A percentile compares a stretch with the other conserved stretches of the same genome.
Evolutionary conservation across 164 flowering plant species (phyloP).

Genomic region (Dillenia turbinata): DNA sequence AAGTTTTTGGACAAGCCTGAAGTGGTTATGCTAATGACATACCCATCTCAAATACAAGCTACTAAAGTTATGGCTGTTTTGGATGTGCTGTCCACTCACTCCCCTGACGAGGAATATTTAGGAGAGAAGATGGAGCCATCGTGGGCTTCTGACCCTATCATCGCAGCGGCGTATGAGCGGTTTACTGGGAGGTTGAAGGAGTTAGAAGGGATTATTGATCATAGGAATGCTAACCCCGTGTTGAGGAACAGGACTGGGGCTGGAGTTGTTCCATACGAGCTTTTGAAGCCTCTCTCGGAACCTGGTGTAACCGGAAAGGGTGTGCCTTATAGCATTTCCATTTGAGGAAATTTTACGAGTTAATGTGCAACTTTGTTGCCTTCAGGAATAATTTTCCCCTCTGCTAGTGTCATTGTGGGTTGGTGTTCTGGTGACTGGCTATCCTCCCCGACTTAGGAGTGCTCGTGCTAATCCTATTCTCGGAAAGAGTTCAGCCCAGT

Average conservation of each 20-base stretch:
- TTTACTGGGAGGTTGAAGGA: conserved; percentile 19
- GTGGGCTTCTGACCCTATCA: conserved; percentile 17
- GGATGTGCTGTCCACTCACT: conserved; percentile 24
- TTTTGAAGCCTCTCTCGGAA: conserved; percentile 27
- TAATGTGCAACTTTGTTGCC: too few species aligned
- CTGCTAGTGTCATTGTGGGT: too few species aligned
- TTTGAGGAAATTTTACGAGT: not conserved
- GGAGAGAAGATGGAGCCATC: conserved; percentile 18
- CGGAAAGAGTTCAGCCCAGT: too few species aligned
- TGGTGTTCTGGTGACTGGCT: too few species aligned
- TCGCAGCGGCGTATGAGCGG: conserved; percentile 18
- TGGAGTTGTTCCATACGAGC: conserved; percentile 30
- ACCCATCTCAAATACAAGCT: conserved; percentile 31
- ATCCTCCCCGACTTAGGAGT: too few species aligned
- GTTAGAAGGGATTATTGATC: conserved; percentile 23
- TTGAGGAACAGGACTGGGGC: conserved; percentile 32
- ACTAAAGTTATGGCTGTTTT: conserved; percentile 20
- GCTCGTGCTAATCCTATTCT: too few species aligned
- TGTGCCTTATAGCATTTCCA: conserved; percentile 17
- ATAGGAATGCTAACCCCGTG: conserved; percentile 13
- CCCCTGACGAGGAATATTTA: conserved; percentile 34
- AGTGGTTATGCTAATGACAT: conserved; percentile 7
- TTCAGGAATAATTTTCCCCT: too few species aligned
- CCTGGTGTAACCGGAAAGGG: conserved; percentile 25
- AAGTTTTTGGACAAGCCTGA: conserved; percentile 20